A percentile compares a stretch with the other conserved stretches of the same genome.
These are phyloP conservation scores for Dryadomyces quercus-mongolicae DNA, from an alignment of 2,329 filamentous ascomycete species.

Conservation along the genomic window DNA sequence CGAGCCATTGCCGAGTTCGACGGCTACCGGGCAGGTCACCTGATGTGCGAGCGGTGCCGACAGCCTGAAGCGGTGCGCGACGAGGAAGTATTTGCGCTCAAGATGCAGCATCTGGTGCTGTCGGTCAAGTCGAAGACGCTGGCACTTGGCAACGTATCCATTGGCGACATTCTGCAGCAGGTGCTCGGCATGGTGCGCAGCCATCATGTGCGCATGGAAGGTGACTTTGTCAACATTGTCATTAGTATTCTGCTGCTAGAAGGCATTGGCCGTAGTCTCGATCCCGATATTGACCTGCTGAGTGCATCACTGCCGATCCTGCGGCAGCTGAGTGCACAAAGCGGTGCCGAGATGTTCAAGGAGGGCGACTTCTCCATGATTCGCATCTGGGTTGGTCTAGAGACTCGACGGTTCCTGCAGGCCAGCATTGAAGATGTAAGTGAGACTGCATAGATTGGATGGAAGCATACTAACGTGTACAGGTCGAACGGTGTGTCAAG, in stretches of 20 bases:
- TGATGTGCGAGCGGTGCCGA: constrained; percentile 93
- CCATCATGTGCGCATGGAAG: constrained; percentile 90
- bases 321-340: constrained; percentile 71
- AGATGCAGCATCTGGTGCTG: constrained; percentile 93
- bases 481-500: constrained; percentile 82
- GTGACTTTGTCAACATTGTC: constrained; percentile 97
- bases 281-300: constrained; percentile 81
- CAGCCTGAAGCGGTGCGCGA: constrained; percentile 86
- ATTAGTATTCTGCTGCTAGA: constrained; percentile 88
- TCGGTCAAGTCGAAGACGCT: constrained; percentile 84
- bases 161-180: constrained; percentile 85
- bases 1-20: constrained; percentile 93
- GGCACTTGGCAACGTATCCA: constrained; percentile 86
- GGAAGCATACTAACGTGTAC: not conserved
- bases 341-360: constrained; percentile 56
- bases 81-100: constrained; percentile 79
- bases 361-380: constrained; percentile 74
- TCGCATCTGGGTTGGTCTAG: constrained; percentile 81
- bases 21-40: constrained; percentile 82
- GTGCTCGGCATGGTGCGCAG: constrained; percentile 82
- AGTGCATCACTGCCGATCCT: constrained; percentile 79
- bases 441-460: constrained; percentile 11
- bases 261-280: constrained; percentile 78
- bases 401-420: constrained; percentile 80
- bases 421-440: constrained; percentile 78